A percentile compares a stretch with the other conserved stretches of the same genome.
Conservation (phyloP, 2,329 filamentous ascomycete genomes). For the Alternaria arbusti region DNA sequence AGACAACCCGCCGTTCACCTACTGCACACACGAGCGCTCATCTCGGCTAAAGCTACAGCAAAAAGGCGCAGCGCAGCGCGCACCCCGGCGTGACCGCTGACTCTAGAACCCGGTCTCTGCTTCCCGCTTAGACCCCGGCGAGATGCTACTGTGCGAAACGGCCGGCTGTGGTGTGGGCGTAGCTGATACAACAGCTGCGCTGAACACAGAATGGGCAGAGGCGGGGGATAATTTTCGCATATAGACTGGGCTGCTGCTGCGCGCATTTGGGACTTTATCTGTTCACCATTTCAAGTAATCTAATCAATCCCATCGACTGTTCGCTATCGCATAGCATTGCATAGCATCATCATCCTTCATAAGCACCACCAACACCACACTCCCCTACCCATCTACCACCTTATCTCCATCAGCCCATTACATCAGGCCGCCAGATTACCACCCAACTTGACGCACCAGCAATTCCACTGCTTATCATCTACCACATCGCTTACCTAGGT, state of each 20-base stretch:
- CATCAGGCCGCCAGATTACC: background rate
- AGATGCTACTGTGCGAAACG: constrained; percentile 9
- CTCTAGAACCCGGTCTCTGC: background rate
- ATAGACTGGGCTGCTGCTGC: background rate
- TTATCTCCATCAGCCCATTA: background rate
- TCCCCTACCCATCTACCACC: background rate
- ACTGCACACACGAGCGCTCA: background rate
- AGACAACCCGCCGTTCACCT: background rate
- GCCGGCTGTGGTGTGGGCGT: constrained; percentile 7
- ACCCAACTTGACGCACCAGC: background rate
- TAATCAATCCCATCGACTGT: background rate
- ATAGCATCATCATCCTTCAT: background rate
- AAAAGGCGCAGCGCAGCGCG: background rate
- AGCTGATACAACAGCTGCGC: constrained; percentile 8
- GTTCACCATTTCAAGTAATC: background rate
- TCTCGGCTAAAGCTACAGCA: background rate
- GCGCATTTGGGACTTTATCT: background rate
- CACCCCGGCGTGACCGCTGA: background rate
- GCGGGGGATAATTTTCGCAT: background rate
- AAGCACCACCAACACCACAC: background rate
- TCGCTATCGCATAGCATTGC: background rate
- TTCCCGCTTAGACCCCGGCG: constrained; percentile 2
- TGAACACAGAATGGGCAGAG: background rate
- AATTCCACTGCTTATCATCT: background rate
- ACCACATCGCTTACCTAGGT: background rate